Conservation (phyloP, 2,329 filamentous ascomycete species). For the Zasmidium angulare region DNA sequence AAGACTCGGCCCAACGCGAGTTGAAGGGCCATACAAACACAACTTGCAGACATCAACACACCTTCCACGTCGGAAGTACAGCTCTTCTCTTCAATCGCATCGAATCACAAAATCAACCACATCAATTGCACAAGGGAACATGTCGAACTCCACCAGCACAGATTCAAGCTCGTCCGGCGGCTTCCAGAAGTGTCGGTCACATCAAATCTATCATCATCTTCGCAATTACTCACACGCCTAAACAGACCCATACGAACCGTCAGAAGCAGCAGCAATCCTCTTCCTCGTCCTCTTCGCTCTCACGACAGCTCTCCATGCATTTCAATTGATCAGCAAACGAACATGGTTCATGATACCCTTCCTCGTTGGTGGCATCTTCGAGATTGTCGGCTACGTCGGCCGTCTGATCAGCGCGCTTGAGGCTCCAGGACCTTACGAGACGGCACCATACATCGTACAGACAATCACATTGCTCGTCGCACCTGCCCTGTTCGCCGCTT, state of each 20-base stretch:
- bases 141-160: neutral
- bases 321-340: conserved; percentile 38
- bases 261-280: conserved; percentile 28
- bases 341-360: conserved; percentile 56
- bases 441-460: conserved; percentile 42
- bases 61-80: neutral
- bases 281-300: conserved; percentile 32
- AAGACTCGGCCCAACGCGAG: neutral
- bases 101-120: neutral
- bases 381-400: conserved; percentile 54
- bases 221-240: neutral
- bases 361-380: conserved; percentile 52
- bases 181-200: neutral
- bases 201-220: neutral
- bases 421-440: neutral
- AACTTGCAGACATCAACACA: neutral
- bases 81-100: neutral
- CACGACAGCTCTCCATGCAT: conserved; percentile 37
- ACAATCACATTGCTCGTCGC: conserved; percentile 48
- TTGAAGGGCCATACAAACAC: neutral
- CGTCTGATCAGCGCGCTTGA: conserved; percentile 40
- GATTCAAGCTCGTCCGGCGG: neutral
- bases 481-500: conserved; percentile 50
- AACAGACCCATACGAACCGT: neutral
- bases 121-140: neutral